phyloP scores from a whole-genome alignment of 148 eudicot genomes.

The Selenicereus undatus region DNA sequence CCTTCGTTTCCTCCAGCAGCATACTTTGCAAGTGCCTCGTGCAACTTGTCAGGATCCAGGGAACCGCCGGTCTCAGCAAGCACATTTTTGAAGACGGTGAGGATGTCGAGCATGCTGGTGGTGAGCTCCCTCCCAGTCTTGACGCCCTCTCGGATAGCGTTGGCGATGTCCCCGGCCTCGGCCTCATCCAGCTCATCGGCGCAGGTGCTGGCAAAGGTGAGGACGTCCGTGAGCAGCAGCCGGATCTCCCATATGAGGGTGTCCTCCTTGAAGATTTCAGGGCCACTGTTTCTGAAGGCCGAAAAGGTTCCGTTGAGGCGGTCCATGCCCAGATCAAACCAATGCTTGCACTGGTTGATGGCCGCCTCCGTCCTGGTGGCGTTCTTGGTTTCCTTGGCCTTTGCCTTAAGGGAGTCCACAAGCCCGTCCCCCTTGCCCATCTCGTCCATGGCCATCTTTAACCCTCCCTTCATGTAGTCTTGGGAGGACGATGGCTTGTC shows the following conservation, averaged over 20 bases:
- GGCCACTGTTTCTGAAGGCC: conserved; percentile 22
- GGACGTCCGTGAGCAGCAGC: conserved; percentile 49
- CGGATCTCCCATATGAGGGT: conserved; percentile 34
- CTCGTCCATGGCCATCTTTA: conserved; percentile 38
- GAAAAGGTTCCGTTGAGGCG: conserved; percentile 40
- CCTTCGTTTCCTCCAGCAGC: not conserved
- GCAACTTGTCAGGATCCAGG: conserved; percentile 26
- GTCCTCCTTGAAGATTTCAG: conserved; percentile 23
- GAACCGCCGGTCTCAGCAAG: conserved; percentile 17
- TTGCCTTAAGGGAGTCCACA: conserved; percentile 22
- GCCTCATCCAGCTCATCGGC: conserved; percentile 42
- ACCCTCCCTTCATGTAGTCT: conserved; percentile 45
- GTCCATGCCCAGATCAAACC: conserved; percentile 29
- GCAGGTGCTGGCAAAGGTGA: conserved; percentile 43
- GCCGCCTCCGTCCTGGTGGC: conserved; percentile 21
- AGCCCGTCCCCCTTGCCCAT: conserved; percentile 25
- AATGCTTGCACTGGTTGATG: conserved; percentile 37
- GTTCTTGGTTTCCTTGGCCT: conserved; percentile 26
- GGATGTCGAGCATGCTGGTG: conserved; percentile 43
- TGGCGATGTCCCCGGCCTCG: conserved; percentile 31
- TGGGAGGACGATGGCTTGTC: conserved; percentile 34
- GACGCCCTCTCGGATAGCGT: conserved; percentile 29
- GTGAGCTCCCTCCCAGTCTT: conserved; percentile 44
- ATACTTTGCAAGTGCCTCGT: not conserved
- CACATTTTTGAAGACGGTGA: conserved; percentile 26